Evolutionary conservation across 2,329 filamentous ascomycete genomes (phyloP).

Genomic region (Chaetomiaceae sp.): DNA sequence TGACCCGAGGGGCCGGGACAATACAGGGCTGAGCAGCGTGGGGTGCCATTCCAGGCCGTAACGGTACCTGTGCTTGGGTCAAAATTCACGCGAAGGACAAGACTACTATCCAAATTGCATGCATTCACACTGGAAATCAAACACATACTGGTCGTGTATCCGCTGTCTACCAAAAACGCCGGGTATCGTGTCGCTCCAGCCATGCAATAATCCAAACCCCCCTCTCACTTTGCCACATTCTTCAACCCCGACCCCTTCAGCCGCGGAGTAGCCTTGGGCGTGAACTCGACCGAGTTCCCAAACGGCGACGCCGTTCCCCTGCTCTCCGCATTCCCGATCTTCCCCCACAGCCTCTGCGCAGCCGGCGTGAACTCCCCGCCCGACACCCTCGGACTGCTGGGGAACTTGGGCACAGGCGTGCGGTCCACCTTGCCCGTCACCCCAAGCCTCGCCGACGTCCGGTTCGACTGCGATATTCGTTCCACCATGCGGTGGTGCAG

Average conservation of each 20-base stretch:
- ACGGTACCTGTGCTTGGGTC: not conserved
- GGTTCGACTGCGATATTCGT: constrained; percentile 66
- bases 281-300: constrained; percentile 25
- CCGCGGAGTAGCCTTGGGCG: constrained; percentile 34
- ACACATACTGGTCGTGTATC: not conserved
- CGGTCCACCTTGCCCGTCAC: constrained; percentile 52
- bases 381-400: constrained; percentile 55
- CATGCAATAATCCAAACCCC: not conserved
- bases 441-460: constrained; percentile 52
- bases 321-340: constrained; percentile 42
- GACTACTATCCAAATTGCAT: too few species aligned
- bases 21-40: constrained; percentile 4
- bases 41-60: not conserved
- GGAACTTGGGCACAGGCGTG: constrained; percentile 63
- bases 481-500: constrained; percentile 86
- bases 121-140: too few species aligned
- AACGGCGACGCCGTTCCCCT: constrained; percentile 35
- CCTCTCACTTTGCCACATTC: constrained; percentile 28
- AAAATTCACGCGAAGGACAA: not conserved
- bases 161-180: not conserved
- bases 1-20: constrained; percentile 8
- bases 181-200: constrained; percentile 3
- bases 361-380: constrained; percentile 61
- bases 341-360: constrained; percentile 61
- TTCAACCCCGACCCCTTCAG: constrained; percentile 32